Evolutionary conservation across 2,329 filamentous ascomycete species (phyloP), one percentile per base, ranked within the genome.

Genomic region (Didymella pinodella): DNA sequence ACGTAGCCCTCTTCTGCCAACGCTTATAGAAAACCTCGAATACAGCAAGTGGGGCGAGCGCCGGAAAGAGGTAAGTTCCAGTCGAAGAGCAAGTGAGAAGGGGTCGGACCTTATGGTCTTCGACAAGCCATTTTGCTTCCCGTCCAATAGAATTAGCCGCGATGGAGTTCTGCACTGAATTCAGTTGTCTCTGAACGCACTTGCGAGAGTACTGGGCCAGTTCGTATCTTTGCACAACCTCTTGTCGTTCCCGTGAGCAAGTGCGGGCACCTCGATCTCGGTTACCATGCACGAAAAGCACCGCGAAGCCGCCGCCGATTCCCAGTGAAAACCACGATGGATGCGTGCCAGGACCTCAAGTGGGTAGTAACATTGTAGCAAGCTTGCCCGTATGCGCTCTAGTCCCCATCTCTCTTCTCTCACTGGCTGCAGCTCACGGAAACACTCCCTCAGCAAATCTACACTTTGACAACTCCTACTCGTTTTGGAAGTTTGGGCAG

Each of bases 301-400:
- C 43, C 44, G 44, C 34, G 32, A 48, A 41, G 36, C 34, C 26
- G 34, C 44, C 43, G 51, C 1, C 25, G n/a, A 49, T 20, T 20
- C 40, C 46, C 22, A 49, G 10, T 20, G 16, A 20, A 49, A 22
- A 41, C 5, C 34, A 36, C 14, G 47, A 49, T 49, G 47, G 34
- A 40, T 29, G n/a, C 10, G n/a, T 10, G 36, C 5, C 18, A 40
- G 36, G 36, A n/a, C 6, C 22, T 4, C 20, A 41, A n/a, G 38
- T 31, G 18, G 25, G 29, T 25, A 47, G 41, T 41, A 51, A 46
- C 12, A 26, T 51, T 51, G 46, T 54, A 34, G 18, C 54, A 49
- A 54, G 49, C 56, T 59, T 59, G 54, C 25, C 56, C 56, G 50
- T 34, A 59, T 59, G 31, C 7, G 32, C 41, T 10, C 41, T 59